These are phyloP conservation scores for Dorcoceras hygrometricum DNA, from an alignment of 257 asterid genomes.

Conservation along the genomic window DNA sequence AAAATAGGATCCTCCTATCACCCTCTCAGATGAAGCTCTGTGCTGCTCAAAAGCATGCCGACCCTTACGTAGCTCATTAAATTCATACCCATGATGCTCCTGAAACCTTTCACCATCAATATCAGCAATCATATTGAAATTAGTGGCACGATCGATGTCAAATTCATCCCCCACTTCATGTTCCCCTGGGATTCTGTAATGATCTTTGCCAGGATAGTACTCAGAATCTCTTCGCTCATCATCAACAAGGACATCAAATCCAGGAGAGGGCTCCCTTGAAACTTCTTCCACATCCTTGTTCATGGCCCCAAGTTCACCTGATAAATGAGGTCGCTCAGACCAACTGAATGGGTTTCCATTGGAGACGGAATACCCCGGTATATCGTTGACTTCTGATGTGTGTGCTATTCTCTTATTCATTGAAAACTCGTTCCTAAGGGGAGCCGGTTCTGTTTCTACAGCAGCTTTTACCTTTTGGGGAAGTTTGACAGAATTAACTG, in stretches of 20 bases:
- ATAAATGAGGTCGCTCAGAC: slow-evolving; percentile 38
- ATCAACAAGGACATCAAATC: slow-evolving; percentile 89
- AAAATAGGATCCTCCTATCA: slow-evolving; percentile 40
- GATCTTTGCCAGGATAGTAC: slow-evolving; percentile 67
- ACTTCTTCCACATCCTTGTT: slow-evolving; percentile 52
- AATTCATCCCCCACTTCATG: slow-evolving; percentile 46
- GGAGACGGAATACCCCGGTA: slow-evolving; percentile 31
- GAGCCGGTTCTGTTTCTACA: slow-evolving; percentile 30
- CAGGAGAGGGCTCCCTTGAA: slow-evolving; percentile 94
- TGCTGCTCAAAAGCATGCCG: slow-evolving; percentile 56
- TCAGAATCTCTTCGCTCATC: slow-evolving; percentile 71
- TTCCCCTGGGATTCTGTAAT: slow-evolving; percentile 56
- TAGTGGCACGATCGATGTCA: slow-evolving; percentile 43
- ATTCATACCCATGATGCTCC: slow-evolving; percentile 46
- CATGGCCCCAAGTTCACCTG: slow-evolving; percentile 44
- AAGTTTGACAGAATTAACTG: slow-evolving; percentile 36
- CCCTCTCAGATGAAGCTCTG: slow-evolving; percentile 53
- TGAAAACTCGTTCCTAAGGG: slow-evolving; percentile 35
- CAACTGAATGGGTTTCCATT: slow-evolving; percentile 35
- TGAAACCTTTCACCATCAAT: slow-evolving; percentile 49
- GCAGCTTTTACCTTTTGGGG: slow-evolving; percentile 29
- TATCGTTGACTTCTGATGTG: slow-evolving; percentile 24
- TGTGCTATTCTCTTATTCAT: slow-evolving; percentile 30
- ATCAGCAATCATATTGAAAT: slow-evolving; percentile 43
- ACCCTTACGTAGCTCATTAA: slow-evolving; percentile 41